Percentiles rank a stretch among this genome's conserved stretches.
Conservation (phyloP, 176 grass and related monocot genomes). For the Carex littledalei region DNA sequence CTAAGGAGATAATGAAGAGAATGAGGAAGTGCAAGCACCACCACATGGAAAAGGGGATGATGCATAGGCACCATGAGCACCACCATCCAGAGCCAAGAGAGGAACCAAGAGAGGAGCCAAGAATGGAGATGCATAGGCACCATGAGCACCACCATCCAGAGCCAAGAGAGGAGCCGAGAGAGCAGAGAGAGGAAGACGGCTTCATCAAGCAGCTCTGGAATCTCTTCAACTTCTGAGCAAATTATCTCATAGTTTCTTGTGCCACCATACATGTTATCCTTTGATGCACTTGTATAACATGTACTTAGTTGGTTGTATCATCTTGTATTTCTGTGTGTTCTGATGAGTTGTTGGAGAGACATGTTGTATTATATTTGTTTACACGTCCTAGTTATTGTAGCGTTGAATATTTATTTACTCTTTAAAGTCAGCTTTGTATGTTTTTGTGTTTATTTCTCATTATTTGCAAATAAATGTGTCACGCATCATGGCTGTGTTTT, state of each 20-base stretch:
- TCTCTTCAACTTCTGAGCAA: slow-evolving; percentile 19
- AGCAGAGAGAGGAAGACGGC: slow-evolving; percentile 5
- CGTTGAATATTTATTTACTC: background rate
- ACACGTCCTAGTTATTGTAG: background rate
- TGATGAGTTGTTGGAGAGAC: slow-evolving; percentile 6
- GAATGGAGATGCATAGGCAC: slow-evolving; percentile 12
- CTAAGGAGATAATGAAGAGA: slow-evolving; percentile 9
- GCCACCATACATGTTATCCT: background rate
- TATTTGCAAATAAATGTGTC: background rate
- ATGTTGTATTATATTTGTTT: slow-evolving; percentile 11
- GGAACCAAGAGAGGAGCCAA: background rate
- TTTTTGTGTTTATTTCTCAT: background rate
- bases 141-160: slow-evolving; percentile 3
- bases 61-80: slow-evolving; percentile 14
- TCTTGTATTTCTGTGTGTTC: background rate
- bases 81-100: background rate
- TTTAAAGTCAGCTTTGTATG: background rate
- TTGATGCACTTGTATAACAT: background rate
- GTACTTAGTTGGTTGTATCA: background rate
- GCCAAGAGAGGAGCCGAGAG: background rate
- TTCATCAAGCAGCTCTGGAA: slow-evolving; percentile 27
- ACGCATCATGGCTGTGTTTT: background rate
- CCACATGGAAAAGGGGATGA: slow-evolving; percentile 9
- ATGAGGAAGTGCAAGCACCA: slow-evolving; percentile 10
- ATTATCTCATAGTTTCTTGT: background rate